Conservation (phyloP, 2,329 filamentous ascomycete species). For the Aciculosporium take region DNA sequence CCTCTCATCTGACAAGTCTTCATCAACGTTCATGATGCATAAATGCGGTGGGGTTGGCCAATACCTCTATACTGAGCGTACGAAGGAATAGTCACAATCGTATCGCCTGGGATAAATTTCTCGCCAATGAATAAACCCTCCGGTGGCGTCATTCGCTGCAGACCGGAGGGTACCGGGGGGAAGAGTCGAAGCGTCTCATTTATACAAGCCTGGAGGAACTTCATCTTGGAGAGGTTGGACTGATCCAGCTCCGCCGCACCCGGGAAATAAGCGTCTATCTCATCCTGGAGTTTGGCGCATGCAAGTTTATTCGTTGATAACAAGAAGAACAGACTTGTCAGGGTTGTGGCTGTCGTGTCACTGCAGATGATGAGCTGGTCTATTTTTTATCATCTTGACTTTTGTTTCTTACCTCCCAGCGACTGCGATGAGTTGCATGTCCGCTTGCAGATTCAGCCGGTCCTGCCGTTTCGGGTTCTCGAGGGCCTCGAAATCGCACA, state of each 20-base stretch:
- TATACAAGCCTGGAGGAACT: constrained; percentile 22
- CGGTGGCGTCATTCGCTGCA: constrained; percentile 22
- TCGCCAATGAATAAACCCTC: constrained; percentile 21
- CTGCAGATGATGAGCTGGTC: constrained; percentile 5
- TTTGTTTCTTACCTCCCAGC: constrained; percentile 18
- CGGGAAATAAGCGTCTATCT: constrained; percentile 14
- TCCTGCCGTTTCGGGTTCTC: constrained; percentile 10
- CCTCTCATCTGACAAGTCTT: constrained; percentile 6
- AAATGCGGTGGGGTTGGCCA: neutral
- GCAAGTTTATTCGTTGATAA: constrained; percentile 13
- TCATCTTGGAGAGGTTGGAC: constrained; percentile 11
- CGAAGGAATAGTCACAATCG: constrained; percentile 15
- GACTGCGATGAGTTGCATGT: constrained; percentile 17
- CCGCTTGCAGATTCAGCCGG: constrained; percentile 13
- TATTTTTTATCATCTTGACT: neutral
- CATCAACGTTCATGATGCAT: neutral
- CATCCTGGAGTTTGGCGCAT: constrained; percentile 21
- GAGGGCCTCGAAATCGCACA: constrained; percentile 13
- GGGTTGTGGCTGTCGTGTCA: constrained; percentile 22
- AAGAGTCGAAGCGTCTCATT: constrained; percentile 26
- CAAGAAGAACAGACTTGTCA: constrained; percentile 21
- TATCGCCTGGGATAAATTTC: constrained; percentile 21
- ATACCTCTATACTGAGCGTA: constrained; percentile 7
- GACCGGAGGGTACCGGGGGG: constrained; percentile 21
- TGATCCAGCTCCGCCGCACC: constrained; percentile 6